phyloP scores from a whole-genome alignment of 1,139 yeast genomes.

The Candida sp. region DNA sequence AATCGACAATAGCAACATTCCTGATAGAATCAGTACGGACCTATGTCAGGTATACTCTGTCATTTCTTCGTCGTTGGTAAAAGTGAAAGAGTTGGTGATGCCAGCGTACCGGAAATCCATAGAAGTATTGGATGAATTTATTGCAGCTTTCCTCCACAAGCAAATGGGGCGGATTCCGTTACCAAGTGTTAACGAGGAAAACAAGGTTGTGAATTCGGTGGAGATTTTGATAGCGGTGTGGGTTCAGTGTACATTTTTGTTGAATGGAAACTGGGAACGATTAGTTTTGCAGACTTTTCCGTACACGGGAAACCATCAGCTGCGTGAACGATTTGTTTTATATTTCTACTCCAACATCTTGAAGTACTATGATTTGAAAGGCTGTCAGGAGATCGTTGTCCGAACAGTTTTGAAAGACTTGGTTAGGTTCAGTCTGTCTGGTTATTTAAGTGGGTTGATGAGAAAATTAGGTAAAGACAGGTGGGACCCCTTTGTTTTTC shows the following conservation, averaged over 20 bases:
- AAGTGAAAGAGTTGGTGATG: not conserved
- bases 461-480: slow-evolving; percentile 22
- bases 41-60: slow-evolving; percentile 1
- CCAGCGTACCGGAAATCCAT: not conserved
- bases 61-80: not conserved
- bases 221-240: slow-evolving; percentile 34
- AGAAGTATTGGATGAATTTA: slow-evolving; percentile 8
- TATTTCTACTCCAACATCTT: slow-evolving; percentile 33
- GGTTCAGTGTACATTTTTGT: slow-evolving; percentile 24
- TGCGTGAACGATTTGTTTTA: slow-evolving; percentile 39
- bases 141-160: slow-evolving; percentile 16
- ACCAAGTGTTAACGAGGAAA: slow-evolving; percentile 27
- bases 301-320: slow-evolving; percentile 41
- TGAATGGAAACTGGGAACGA: slow-evolving; percentile 38
- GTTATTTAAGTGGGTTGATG: slow-evolving; percentile 27
- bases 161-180: slow-evolving; percentile 45
- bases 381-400: slow-evolving; percentile 27
- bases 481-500: slow-evolving; percentile 21
- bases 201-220: slow-evolving; percentile 22
- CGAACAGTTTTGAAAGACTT: slow-evolving; percentile 27
- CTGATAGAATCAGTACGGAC: slow-evolving; percentile 10
- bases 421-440: slow-evolving; percentile 28
- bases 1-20: slow-evolving; percentile 4
- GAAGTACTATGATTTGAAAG: slow-evolving; percentile 21
- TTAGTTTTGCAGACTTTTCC: slow-evolving; percentile 43